A percentile compares a stretch with the other conserved stretches of the same genome.
Conservation (phyloP, 2,329 filamentous ascomycete species). For the Talaromyces sp. region DNA sequence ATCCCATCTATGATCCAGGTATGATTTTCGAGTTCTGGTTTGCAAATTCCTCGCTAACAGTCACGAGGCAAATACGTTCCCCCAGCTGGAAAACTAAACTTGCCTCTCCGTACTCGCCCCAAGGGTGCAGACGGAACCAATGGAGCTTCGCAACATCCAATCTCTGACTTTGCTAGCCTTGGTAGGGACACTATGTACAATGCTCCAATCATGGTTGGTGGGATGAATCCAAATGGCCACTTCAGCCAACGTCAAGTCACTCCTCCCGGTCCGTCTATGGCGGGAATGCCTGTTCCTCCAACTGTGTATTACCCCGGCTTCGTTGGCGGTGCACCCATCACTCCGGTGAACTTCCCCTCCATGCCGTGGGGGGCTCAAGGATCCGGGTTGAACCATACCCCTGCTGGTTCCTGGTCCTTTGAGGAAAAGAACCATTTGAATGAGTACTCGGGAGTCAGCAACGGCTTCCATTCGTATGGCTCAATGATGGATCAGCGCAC, state of each 20-base stretch:
- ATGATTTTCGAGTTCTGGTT: neutral
- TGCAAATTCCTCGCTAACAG: neutral
- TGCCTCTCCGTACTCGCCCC: slow-evolving; percentile 11
- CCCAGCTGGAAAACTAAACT: slow-evolving; percentile 13
- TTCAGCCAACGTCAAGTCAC: slow-evolving; percentile 27
- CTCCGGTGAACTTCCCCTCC: slow-evolving; percentile 27
- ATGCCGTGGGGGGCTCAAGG: slow-evolving; percentile 35
- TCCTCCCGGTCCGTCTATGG: slow-evolving; percentile 22
- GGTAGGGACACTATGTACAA: slow-evolving; percentile 25
- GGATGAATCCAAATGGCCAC: slow-evolving; percentile 25
- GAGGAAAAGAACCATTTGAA: slow-evolving; percentile 52
- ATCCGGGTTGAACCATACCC: slow-evolving; percentile 32
- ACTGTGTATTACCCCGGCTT: slow-evolving; percentile 38
- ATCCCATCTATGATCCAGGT: slow-evolving; percentile 12
- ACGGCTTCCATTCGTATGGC: slow-evolving; percentile 48
- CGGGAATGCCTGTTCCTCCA: slow-evolving; percentile 17
- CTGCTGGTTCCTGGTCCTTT: slow-evolving; percentile 38
- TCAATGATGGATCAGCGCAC: slow-evolving; percentile 59
- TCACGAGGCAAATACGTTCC: slow-evolving; percentile 12
- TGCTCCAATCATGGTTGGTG: slow-evolving; percentile 25
- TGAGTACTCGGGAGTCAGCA: slow-evolving; percentile 57
- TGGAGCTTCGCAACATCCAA: slow-evolving; percentile 10
- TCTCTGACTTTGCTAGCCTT: slow-evolving; percentile 27
- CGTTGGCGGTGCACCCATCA: slow-evolving; percentile 28
- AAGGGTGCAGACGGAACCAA: slow-evolving; percentile 9